Evolutionary conservation across 768 basidiomycete genomes (phyloP), one percentile per base, ranked within the genome.

Genomic region (Hypholoma fasciculare): DNA sequence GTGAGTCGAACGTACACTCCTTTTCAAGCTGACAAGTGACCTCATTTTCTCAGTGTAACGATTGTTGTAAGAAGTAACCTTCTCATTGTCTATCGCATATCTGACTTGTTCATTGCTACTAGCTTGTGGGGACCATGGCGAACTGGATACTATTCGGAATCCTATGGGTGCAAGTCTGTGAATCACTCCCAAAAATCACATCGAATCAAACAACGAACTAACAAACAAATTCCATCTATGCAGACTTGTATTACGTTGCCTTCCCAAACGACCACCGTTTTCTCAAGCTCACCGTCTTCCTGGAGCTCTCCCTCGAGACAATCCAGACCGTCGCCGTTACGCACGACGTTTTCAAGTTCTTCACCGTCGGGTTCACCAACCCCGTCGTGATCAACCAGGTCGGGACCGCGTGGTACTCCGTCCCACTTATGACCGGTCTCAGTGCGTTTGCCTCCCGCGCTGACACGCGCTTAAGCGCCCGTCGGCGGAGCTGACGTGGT

Each of bases 291-390:
- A 53, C 52, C 2, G 52, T 53, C 42, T 53, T 42, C 34, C 26
- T 42, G 3, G 27, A 40, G n/a, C 20, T 53, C 30, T 27, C 42
- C 7, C 19, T 53, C 19, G 52, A 53, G 14, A 53, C 52, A 7
- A 27, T 19, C 8, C 52, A 53, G 17, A 53, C 52, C 13, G 16
- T 23, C 17, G 39, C 42, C 17, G 30, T 53, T n/a, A 53, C 40
- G 13, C 52, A 53, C 30, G 52, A 53, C n/a, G 52, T 42, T 9
- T 53, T 53, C 39, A 53, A 43, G 43, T 53, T 53, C 26, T 53
- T 53, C 42, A 42, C 52, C 12, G 12, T 43, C 17, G 52, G 52
- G 16, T 53, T 53, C 11, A 30, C 52, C 14, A n/a, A 53, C 19
- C 52, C 52, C 14, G 23, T 53, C 23, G 26, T 53, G 27, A 40